Base-by-base conservation (phyloP, 176 grass and related monocot genomes). In the Aegilops longissima region DNA sequence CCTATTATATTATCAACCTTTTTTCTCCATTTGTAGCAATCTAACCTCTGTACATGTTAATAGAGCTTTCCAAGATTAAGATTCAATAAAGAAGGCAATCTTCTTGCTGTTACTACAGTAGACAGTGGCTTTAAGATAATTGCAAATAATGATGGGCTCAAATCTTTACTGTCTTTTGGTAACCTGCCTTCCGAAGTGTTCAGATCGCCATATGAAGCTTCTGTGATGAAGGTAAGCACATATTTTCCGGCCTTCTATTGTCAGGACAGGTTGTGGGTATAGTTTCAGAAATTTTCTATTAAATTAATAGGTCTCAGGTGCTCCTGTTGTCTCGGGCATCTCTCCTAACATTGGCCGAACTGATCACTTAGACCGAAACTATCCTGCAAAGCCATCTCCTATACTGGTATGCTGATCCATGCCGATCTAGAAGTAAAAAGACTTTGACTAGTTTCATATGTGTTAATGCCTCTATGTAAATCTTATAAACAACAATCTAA, bases 321-420 rank as follows among this genome's bases (percentile, higher is more conserved):
- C 88, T 70, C 88, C 91, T 79, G 70, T 84, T 80, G 91, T 85
- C 82, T 52, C 63, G 65, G 89, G 61, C 66, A 85, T 88, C 68
- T 85, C 91, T 87, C 76, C 88, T 52, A 90, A 80, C 39, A 81
- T 90, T 10, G 70, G 88, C 80, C 83, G 24, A 83, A 81, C 87
- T 33, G 85, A 90, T 72, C 80, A 81, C 45, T 66, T 85, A 38
- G 88, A 88, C 47, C 85, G 88, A 78, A 87, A 83, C 39, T 93
- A 88, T 90, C 91, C 85, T 78, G 85, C 85, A 82, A 83, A 71
- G 40, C 88, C 91, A 85, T 88, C 88, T 88, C 62, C 80, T 51
- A 68, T 90, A 61, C 62, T 88, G 82, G 91, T 93, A 87, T 61
- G 66, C 59, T 66, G 17, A 63, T 63, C 44, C 39, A 47, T 47